Base-by-base conservation (phyloP, 192 early-diverging fungal genomes). In the Chytriomyces confervae region DNA sequence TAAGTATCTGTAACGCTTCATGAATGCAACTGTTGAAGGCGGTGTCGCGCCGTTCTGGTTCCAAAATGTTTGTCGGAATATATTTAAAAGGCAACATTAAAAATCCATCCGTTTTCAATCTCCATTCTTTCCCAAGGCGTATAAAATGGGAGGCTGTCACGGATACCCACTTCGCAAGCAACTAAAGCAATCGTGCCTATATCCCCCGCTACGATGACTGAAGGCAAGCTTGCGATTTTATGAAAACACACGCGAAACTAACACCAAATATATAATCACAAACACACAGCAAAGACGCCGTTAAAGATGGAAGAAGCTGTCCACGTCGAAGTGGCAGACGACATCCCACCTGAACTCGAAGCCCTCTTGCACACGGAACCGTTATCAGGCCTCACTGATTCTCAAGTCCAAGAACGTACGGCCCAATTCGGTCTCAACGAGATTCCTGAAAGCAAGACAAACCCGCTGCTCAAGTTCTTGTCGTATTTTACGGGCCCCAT, bases 401-500 rank as follows among this genome's bases (percentile, higher is more conserved):
- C 82, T n/a, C 93, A 97, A 85, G 92, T 89, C 13, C 80, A 77
- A 13, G 91, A 91, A 77, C 93, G 95, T 62, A 80, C 89, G 3
- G 86, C 77, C 36, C 76, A 88, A 66, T 97, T 94, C 74, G 95
- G 95, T 74, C 82, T 78, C 60, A 97, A 97, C 80, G 81, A 87
- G 61, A 83, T 86, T 27, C 86, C 92, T 1, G 96, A 97, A 80
- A 87, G 89, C 66, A 95, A 94, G 83, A 92, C 89, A 8, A 96
- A 94, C 81, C 92, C 92, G 5, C 79, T 95, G 23, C 82, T 96
- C 62, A 95, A 95, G 82, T 95, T 96, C 77, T 84, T 95, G 36
- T 83, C 86, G 10, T 96, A 95, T 82, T 96, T 96, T 77, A 90
- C 89, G 7, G 96, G 96, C n/a, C 88, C 95, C 67, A 94, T 96